Evolutionary conservation across 108 stramenopile genomes (phyloP), one percentile per base, ranked within the genome.

Genomic region (Pseudonitzschia delicatissima): DNA sequence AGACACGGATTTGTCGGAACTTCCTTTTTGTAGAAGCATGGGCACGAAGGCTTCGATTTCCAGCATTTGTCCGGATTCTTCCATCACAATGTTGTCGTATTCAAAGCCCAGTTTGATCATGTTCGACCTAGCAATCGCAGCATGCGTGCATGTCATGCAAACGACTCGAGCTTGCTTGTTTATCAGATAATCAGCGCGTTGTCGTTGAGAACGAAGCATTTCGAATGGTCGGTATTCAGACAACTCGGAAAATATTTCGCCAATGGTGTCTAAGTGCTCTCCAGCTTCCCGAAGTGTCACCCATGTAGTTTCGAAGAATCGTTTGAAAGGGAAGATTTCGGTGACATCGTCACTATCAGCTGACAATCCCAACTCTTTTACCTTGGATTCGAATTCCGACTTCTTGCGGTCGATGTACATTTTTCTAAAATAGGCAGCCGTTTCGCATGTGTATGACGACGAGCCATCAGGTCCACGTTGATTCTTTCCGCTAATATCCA

Each of bases 91-190:
- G 63, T 86, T 96, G 81, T 99, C 98, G 65, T 97, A 99, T 62
- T 96, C 90, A 79, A 98, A 99, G 5, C 91, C 94, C 45, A 98
- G 59, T 49, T 95, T 77, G 26, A 98, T 78, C 48, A 99, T 78
- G 44, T 87, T 92, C n/a, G 84, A 71, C 27, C 98, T 72, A 2
- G 86, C 94, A 64, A 98, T 91, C 0, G 97, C 97, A n/a, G 98
- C 98, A 76, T 99, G 98, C 35, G 97, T 99, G 63, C 96, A 98
- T 9, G 98, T 99, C 96, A 98, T 96, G 39, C 97, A 97, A 20
- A 99, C 96, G 50, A 99, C 87, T 35, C 90, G 63, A 3, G 98
- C 98, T 68, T 98, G 97, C 63, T 97, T 97, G 21, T 90, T 93
- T 8, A 99, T 77, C 15, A 99, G 74, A 72, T 96, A 99, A 69